Evolutionary conservation across 768 basidiomycete genomes (phyloP).

Genomic region (Macrolepiota dolichaula): DNA sequence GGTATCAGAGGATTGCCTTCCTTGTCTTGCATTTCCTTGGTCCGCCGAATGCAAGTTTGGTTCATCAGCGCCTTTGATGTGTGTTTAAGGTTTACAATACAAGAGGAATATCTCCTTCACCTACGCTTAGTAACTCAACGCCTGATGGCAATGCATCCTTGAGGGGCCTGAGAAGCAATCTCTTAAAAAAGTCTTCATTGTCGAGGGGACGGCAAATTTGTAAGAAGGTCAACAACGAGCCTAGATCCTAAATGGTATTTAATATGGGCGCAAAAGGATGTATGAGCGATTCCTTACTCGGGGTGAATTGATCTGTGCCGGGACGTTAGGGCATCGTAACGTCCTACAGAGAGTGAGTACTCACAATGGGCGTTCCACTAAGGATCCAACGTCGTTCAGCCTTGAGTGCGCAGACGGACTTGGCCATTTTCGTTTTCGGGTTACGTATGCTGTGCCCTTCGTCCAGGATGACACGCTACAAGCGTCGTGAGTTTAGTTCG

Average conservation of each 20-base stretch:
- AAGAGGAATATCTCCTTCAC: slow-evolving; percentile 17
- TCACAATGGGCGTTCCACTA: slow-evolving; percentile 86
- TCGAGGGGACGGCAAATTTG: slow-evolving; percentile 84
- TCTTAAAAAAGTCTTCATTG: slow-evolving; percentile 77
- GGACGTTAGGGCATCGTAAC: slow-evolving; percentile 2
- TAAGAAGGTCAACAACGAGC: slow-evolving; percentile 82
- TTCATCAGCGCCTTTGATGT: slow-evolving; percentile 64
- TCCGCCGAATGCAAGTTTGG: slow-evolving; percentile 75
- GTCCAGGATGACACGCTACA: slow-evolving; percentile 75
- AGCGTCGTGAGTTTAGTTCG: background rate
- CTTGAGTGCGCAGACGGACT: slow-evolving; percentile 56
- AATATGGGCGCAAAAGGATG: background rate
- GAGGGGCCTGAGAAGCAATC: slow-evolving; percentile 74
- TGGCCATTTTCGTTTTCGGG: slow-evolving; percentile 80
- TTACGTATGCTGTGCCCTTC: slow-evolving; percentile 90
- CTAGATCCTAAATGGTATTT: slow-evolving; percentile 62
- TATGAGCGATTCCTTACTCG: slow-evolving; percentile 34
- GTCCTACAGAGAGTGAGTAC: slow-evolving; percentile 22
- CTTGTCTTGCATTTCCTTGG: slow-evolving; percentile 88
- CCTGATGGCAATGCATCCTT: slow-evolving; percentile 67
- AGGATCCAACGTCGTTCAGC: slow-evolving; percentile 80
- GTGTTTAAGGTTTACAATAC: slow-evolving; percentile 3
- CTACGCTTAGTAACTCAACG: slow-evolving; percentile 66
- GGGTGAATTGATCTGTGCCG: slow-evolving; percentile 71
- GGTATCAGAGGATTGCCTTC: slow-evolving; percentile 70